Percentiles rank a stretch among this genome's conserved stretches.
phyloP scores from a whole-genome alignment of 2,329 filamentous ascomycete genomes.

The Cladosporium sp. region DNA sequence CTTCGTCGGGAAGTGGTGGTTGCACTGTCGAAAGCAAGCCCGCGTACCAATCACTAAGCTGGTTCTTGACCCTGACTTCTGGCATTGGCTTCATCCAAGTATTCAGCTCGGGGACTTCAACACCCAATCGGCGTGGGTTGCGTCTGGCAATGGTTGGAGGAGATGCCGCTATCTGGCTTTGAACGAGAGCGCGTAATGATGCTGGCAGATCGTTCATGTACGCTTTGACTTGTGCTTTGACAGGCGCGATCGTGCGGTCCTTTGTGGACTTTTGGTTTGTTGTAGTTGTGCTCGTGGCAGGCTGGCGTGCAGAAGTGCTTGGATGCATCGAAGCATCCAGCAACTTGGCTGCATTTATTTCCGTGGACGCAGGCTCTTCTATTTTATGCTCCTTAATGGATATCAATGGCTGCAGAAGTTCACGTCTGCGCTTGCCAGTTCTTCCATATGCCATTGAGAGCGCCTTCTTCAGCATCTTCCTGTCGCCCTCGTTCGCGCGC shows the following conservation, averaged over 20 bases:
- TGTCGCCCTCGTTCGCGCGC: conserved; percentile 59
- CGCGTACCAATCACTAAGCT: conserved; percentile 47
- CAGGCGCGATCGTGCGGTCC: neutral
- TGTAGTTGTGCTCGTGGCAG: neutral
- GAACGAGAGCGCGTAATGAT: conserved; percentile 28
- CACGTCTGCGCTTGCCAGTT: conserved; percentile 52
- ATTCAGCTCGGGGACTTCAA: conserved; percentile 45
- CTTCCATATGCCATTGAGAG: conserved; percentile 60
- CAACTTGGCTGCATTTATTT: neutral
- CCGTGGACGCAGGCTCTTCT: neutral
- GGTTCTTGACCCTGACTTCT: conserved; percentile 44
- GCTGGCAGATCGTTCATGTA: conserved; percentile 1
- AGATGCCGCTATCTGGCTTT: conserved; percentile 29
- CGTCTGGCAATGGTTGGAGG: conserved; percentile 35
- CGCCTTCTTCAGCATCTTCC: conserved; percentile 51
- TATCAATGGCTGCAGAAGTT: conserved; percentile 42
- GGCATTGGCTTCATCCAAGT: conserved; percentile 50
- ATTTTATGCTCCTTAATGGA: neutral
- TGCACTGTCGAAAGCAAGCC: conserved; percentile 43
- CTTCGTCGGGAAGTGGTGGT: conserved; percentile 46
- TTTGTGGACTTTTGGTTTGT: neutral
- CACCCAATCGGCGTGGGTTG: conserved; percentile 28
- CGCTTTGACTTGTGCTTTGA: conserved; percentile 2
- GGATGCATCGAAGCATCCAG: neutral
- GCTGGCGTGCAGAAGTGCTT: neutral